These are phyloP conservation scores for Hypoxylon trugodes DNA, from an alignment of 495 filamentous ascomycete species.

Conservation along the genomic window DNA sequence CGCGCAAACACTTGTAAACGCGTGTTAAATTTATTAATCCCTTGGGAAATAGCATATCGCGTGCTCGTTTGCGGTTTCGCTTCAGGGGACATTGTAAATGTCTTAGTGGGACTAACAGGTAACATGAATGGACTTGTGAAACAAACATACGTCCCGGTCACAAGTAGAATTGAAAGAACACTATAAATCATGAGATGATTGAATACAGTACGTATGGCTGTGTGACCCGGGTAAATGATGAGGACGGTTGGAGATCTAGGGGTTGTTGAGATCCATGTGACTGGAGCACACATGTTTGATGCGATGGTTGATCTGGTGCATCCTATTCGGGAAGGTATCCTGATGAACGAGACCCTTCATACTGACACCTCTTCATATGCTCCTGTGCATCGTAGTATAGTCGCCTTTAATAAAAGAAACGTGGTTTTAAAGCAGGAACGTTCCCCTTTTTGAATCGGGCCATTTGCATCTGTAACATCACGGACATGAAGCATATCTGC, in stretches of 20 bases:
- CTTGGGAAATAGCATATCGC: no score
- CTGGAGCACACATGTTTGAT: constrained; percentile 1
- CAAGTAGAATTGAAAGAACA: neutral
- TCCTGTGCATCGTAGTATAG: neutral
- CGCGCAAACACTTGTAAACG: no score
- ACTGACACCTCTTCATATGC: neutral
- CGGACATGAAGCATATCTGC: neutral
- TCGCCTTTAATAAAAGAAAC: neutral
- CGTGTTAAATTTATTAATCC: no score
- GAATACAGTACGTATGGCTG: neutral
- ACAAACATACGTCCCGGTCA: neutral
- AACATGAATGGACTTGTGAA: neutral
- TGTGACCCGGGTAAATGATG: constrained; percentile 14
- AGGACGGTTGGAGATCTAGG: constrained; percentile 13
- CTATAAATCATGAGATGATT: neutral
- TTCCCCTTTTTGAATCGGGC: neutral
- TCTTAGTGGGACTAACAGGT: no score
- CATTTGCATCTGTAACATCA: neutral
- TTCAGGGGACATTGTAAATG: no score
- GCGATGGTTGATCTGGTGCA: constrained; percentile 5
- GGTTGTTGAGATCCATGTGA: constrained; percentile 23
- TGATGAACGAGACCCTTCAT: neutral
- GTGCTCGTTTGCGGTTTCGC: no score
- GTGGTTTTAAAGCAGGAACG: neutral
- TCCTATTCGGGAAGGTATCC: constrained; percentile 17